A percentile compares a stretch with the other conserved stretches of the same genome.
phyloP scores from a whole-genome alignment of 371 early-diverging fungal species.

The Haplosporangium sp. region DNA sequence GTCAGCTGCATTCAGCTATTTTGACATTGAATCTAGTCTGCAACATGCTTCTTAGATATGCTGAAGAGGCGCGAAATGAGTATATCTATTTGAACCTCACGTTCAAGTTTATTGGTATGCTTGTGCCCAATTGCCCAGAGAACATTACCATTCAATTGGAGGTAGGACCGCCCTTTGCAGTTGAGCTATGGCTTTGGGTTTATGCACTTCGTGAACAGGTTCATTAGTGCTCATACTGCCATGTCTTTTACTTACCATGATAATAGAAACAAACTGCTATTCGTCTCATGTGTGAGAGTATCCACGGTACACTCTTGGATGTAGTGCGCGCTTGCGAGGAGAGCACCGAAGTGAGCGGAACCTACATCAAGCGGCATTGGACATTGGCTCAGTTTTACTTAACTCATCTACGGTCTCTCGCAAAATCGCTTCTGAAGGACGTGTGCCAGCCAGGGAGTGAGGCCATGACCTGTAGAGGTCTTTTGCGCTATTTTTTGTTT shows the following conservation, averaged over 20 bases:
- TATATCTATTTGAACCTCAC: conserved; percentile 22
- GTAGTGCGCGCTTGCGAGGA: conserved; percentile 12
- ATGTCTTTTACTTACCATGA: not conserved
- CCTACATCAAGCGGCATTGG: conserved; percentile 20
- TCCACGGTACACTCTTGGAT: conserved; percentile 19
- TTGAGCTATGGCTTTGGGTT: no score
- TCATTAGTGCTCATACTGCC: not conserved
- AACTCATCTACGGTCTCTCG: conserved; percentile 11
- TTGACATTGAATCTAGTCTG: conserved; percentile 22
- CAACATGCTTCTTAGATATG: conserved; percentile 38
- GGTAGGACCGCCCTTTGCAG: conserved; percentile 7
- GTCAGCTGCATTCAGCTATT: not conserved
- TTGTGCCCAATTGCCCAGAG: conserved; percentile 34
- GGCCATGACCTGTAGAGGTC: conserved; percentile 11
- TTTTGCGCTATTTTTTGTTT: conserved; percentile 24
- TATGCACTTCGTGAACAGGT: no score
- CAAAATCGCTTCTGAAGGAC: conserved; percentile 14
- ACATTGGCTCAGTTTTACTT: conserved; percentile 33
- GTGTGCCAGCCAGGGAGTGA: conserved; percentile 14
- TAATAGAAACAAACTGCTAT: conserved; percentile 12
- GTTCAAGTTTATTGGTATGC: conserved; percentile 19
- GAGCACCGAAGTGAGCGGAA: conserved; percentile 4
- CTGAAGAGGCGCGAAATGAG: conserved; percentile 30
- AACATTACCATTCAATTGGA: conserved; percentile 20
- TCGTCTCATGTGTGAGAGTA: conserved; percentile 23